A percentile compares a stretch with the other conserved stretches of the same genome.
Evolutionary conservation across 768 basidiomycete species (phyloP).

Genomic region (Auricularia sp.): DNA sequence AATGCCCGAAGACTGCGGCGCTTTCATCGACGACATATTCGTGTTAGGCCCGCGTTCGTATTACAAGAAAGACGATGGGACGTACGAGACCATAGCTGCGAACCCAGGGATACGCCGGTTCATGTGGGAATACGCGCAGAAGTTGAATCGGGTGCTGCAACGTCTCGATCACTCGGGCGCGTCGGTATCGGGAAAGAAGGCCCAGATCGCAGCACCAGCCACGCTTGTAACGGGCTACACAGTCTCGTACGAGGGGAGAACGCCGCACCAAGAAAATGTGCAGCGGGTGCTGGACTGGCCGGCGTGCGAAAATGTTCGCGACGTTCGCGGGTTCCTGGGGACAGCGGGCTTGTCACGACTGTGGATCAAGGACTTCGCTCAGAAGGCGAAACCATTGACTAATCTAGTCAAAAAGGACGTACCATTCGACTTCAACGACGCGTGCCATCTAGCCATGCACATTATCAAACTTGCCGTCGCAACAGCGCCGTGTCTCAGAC

Average conservation of each 20-base stretch:
- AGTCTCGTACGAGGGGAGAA: slow-evolving; percentile 25
- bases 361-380: slow-evolving; percentile 17
- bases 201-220: slow-evolving; percentile 19
- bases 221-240: slow-evolving; percentile 28
- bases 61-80: slow-evolving; percentile 20
- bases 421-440: slow-evolving; percentile 23
- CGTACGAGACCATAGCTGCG: slow-evolving; percentile 25
- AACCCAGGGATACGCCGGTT: slow-evolving; percentile 30
- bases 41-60: slow-evolving; percentile 25
- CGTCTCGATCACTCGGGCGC: slow-evolving; percentile 27
- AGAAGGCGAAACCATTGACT: slow-evolving; percentile 12
- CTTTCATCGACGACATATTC: slow-evolving; percentile 32
- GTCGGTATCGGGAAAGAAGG: slow-evolving; percentile 30
- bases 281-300: slow-evolving; percentile 20
- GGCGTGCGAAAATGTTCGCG: slow-evolving; percentile 9
- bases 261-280: slow-evolving; percentile 19
- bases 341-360: slow-evolving; percentile 14
- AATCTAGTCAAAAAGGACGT: slow-evolving; percentile 15
- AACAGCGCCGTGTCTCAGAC: slow-evolving; percentile 19
- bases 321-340: slow-evolving; percentile 20
- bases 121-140: slow-evolving; percentile 30
- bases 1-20: slow-evolving; percentile 27
- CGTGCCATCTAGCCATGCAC: slow-evolving; percentile 20
- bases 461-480: slow-evolving; percentile 20
- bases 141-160: slow-evolving; percentile 29